Evolutionary conservation across 2,329 filamentous ascomycete species (phyloP), one percentile per base, ranked within the genome.

Genomic region (Zymoseptoria brevis): DNA sequence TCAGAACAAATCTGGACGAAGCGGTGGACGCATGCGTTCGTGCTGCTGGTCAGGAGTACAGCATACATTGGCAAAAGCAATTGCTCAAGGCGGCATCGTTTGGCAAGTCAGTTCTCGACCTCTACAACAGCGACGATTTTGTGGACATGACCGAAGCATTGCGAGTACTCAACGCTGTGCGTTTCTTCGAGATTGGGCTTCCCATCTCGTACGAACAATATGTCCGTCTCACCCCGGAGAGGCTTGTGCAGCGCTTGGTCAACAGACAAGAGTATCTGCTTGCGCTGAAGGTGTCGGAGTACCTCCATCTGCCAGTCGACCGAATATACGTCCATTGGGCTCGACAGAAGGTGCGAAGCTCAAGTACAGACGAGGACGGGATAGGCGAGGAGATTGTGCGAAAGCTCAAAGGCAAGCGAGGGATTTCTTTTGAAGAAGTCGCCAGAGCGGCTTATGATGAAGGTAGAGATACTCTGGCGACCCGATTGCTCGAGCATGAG

Each of bases 51-150:
- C 87, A 96, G 60, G 94, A 99, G 73, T 96, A 91, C 72, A 90
- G 87, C 67, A 80, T 87, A 1, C 86, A 93, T 70, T 96, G 92
- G 90, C 94, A 99, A 71, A 99, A 97, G 72, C 86, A 95, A 67
- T 80, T 99, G 1, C 80, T 99, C n/a, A 95, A 95, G 72, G 94
- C 94, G 5, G 94, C 94, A 0, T 97, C 93, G 0, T 97, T 96
- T 72, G 94, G 94, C 62, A 99, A 99, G 74, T 97, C 94, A 0
- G 94, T 97, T 0, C 81, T 99, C 3, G 94, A 97, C 68, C 86
- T 97, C 11, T 99, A 97, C 76, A 96, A 94, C 74, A 96, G 92
- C 70, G 94, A 99, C 70, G 93, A 99, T 65, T 99, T 97, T 75
- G 94, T 99, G 57, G 93, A 97, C 63, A 97, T 96, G 87, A 96